Base-by-base conservation (phyloP, 2,329 filamentous ascomycete genomes). In the Tolypocladium amazonense region DNA sequence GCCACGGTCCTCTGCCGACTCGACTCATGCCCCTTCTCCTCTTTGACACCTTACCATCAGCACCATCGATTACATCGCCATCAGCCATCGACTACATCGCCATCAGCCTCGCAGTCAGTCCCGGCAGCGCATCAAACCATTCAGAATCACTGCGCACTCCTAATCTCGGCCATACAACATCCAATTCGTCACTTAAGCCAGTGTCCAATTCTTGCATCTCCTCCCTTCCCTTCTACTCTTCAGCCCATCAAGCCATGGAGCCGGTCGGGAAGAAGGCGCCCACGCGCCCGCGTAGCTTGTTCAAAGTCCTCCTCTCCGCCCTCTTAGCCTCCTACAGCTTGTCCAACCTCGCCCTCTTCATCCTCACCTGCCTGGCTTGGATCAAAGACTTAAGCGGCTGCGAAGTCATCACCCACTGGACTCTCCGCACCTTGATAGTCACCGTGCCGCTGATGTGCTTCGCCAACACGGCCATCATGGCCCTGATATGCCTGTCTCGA, bases 281-380 rank as follows among this genome's bases (percentile, higher is more conserved):
- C 18, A 4, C 27, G 23, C 27, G 43, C 45, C 23, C 54, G 35
- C 33, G 56, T 2, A 43, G 54, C 11, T 20, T 60, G 39, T 38
- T 54, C 60, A 63, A 61, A 35, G 8, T 47, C 14, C 7, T 64
- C 30, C 63, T 70, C 53, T 41, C 56, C 7, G 12, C 47, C 1
- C 60, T 67, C 11, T 57, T 70, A 11, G 54, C 38, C 45, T n/a
- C 67, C 56, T 69, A 69, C 53, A 55, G 38, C 43, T 0, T 67
- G 11, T 54, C 56, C 54, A 69, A 66, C 58, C 56, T 69, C 18
- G 12, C 63, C 41, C 65, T 70, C 47, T 56, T 65, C 58, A 38
- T 66, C 37, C 47, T 69, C 38, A 57, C 63, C 12, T 25, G 61
- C 8, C 27, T 64, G 23, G 53, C 65, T 14, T 63, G 58, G 56